Base-by-base conservation (phyloP, 306 rosid species). In the Ammopiptanthus mongolicus region DNA sequence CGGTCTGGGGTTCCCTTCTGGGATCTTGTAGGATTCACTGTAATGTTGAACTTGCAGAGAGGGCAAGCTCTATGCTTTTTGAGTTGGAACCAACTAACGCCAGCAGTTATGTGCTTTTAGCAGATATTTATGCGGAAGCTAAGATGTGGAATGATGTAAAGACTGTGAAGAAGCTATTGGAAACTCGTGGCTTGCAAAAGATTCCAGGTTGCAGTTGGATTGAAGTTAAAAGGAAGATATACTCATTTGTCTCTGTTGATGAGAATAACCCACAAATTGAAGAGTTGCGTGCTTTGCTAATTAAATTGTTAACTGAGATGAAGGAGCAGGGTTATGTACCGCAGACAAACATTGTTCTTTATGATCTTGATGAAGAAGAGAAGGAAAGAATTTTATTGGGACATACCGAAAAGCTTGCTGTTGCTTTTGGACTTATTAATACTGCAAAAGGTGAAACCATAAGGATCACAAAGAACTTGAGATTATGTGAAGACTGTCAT, bases 401-500 rank as follows among this genome's bases (percentile, higher is more conserved):
- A 75, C 98, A 94, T 71, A 88, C 96, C n/a, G 96, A 92, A 72
- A 94, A 94, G 60, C 88, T 94, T 19, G 96, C 95, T 0, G 89
- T 94, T 51, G 98, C 97, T n/a, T 94, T 94, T 11, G 98, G 96
- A 59, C 96, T 94, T 67, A 90, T 91, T 71, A 94, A 91, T 50
- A 80, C 90, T 22, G 81, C 85, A 22, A 81, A 79, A 36, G 89
- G 98, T 18, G 91, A 91, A 63, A 85, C 88, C 60, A 90, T 94
- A 64, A 78, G 98, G 75, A 88, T 94, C 74, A 81, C 93, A 47
- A 94, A 94, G 73, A 94, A 94, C 86, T 78, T 91, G 83, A 94
- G 97, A 87, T 68, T 91, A 58, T 94, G 97, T 79, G 98, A 94
- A 86, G 97, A 91, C 64, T 93, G 97, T 53, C 98, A 94, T 86